Evolutionary conservation across 2,329 filamentous ascomycete species (phyloP).

Genomic region (Diplocarpon mali): DNA sequence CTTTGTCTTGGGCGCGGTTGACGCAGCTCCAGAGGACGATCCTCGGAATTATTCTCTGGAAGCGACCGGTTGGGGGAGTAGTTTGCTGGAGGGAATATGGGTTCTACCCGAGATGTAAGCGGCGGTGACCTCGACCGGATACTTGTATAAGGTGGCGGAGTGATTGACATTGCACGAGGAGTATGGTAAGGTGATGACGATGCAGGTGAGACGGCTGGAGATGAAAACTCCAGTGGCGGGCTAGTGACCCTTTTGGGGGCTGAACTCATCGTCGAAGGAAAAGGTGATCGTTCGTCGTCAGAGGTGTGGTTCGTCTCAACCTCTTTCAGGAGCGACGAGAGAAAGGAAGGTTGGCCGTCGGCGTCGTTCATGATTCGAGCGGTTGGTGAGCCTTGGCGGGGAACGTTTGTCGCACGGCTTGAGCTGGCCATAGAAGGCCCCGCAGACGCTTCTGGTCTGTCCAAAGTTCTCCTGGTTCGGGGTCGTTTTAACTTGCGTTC

Average conservation of each 20-base stretch:
- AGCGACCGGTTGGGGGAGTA: conserved; percentile 55
- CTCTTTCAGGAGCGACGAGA: conserved; percentile 79
- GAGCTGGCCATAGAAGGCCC: conserved; percentile 26
- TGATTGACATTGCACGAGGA: conserved; percentile 54
- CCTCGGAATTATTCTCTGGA: conserved; percentile 19
- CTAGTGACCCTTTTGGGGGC: conserved; percentile 22
- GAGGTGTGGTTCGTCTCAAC: conserved; percentile 57
- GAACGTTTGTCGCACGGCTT: conserved; percentile 24
- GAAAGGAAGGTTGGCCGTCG: conserved; percentile 59
- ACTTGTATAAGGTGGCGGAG: conserved; percentile 55
- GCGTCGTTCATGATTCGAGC: conserved; percentile 24
- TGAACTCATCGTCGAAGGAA: conserved; percentile 14
- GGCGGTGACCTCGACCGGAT: conserved; percentile 55
- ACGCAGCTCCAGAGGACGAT: conserved; percentile 18
- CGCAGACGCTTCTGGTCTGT: conserved; percentile 34
- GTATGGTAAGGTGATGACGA: conserved; percentile 54
- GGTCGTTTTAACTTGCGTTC: conserved; percentile 82
- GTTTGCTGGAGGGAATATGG: conserved; percentile 62
- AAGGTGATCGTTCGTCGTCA: conserved; percentile 39
- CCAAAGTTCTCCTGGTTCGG: conserved; percentile 58
- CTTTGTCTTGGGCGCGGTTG: conserved; percentile 25
- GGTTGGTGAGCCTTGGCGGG: conserved; percentile 9
- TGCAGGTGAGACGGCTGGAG: conserved; percentile 56
- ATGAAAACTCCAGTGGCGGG: conserved; percentile 38
- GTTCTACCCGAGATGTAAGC: conserved; percentile 61